Conservation (phyloP, 768 basidiomycete genomes). For the Chalciporus sphaerocephalus region DNA sequence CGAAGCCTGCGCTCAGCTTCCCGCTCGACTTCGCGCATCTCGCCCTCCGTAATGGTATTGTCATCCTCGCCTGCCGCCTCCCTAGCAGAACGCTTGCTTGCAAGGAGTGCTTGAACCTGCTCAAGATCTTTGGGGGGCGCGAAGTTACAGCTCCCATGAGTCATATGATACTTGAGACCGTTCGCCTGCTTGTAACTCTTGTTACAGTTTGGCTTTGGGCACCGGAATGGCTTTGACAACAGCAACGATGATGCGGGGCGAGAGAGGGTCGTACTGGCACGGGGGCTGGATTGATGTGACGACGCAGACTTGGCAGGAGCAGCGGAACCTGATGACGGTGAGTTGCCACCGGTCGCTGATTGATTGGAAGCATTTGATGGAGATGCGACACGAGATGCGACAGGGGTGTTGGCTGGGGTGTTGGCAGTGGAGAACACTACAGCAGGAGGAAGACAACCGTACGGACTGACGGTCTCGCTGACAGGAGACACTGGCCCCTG, state of each 20-base stretch:
- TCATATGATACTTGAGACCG: constrained; percentile 91
- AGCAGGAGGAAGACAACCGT: constrained; percentile 60
- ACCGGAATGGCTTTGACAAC: constrained; percentile 82
- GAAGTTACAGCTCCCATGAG: constrained; percentile 90
- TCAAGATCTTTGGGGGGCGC: constrained; percentile 83
- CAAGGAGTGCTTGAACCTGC: constrained; percentile 69
- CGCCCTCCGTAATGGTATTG: constrained; percentile 49
- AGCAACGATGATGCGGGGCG: constrained; percentile 56
- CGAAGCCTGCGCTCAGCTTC: constrained; percentile 80
- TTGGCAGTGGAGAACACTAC: constrained; percentile 52
- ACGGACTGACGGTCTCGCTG: constrained; percentile 32
- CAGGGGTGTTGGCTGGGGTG: constrained; percentile 47
- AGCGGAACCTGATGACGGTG: constrained; percentile 21
- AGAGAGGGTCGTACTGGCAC: constrained; percentile 45
- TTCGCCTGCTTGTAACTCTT: constrained; percentile 97
- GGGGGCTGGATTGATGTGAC: constrained; percentile 25
- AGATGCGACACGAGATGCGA: constrained; percentile 40
- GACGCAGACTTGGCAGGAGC: constrained; percentile 26
- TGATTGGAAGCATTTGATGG: constrained; percentile 23
- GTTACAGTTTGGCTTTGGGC: constrained; percentile 93
- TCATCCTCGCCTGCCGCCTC: constrained; percentile 42
- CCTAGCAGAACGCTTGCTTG: constrained; percentile 37
- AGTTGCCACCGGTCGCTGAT: constrained; percentile 13
- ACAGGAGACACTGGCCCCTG: constrained; percentile 27
- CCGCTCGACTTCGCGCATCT: constrained; percentile 67